phyloP scores from a whole-genome alignment of 257 asterid species.

The Solanum pennellii region DNA sequence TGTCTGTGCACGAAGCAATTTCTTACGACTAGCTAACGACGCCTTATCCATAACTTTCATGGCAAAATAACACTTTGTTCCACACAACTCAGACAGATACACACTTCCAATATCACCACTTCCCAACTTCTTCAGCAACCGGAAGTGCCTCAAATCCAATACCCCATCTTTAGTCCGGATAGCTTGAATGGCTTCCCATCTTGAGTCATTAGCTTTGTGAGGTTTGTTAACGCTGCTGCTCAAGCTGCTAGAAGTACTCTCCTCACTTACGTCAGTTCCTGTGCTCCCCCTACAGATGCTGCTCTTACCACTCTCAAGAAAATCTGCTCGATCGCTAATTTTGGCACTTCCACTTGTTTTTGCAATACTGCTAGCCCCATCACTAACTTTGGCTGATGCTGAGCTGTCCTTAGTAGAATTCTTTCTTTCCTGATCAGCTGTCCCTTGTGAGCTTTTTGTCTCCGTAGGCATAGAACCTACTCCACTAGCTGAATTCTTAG shows the following conservation, averaged over 20 bases:
- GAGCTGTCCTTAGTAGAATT: conserved; percentile 26
- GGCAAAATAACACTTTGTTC: conserved; percentile 65
- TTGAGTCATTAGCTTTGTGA: conserved; percentile 58
- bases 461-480: background rate
- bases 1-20: conserved; percentile 70
- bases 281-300: conserved; percentile 84
- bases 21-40: conserved; percentile 65
- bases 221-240: conserved; percentile 69
- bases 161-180: conserved; percentile 53
- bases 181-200: conserved; percentile 78
- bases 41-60: conserved; percentile 87
- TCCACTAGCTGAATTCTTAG: conserved; percentile 7
- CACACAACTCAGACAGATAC: conserved; percentile 65
- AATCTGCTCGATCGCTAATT: conserved; percentile 43
- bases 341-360: conserved; percentile 54
- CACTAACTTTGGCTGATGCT: conserved; percentile 40
- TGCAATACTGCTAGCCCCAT: conserved; percentile 34
- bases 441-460: background rate
- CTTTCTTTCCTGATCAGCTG: conserved; percentile 24
- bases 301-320: conserved; percentile 73
- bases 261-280: conserved; percentile 66
- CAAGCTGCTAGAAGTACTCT: conserved; percentile 66
- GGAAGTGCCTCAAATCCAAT: conserved; percentile 65
- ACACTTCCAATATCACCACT: conserved; percentile 83
- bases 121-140: conserved; percentile 68